These are phyloP conservation scores for Psidium friedrichsthalianum DNA, from an alignment of 345 rosid species.

Conservation along the genomic window DNA sequence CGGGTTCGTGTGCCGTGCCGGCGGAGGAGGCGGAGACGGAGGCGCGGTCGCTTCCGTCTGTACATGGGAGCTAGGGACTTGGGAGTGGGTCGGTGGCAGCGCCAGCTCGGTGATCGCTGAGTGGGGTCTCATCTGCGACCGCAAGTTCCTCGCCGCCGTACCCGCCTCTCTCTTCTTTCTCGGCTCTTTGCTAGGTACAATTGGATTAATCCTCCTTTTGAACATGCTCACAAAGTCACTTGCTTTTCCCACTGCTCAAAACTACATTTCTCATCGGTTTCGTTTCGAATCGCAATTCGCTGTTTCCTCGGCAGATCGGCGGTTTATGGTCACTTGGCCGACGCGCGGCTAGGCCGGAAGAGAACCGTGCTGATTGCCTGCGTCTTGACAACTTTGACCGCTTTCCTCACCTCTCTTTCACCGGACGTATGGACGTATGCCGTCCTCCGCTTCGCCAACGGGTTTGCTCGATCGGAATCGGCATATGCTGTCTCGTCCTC, in stretches of 20 bases:
- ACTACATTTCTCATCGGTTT: not conserved
- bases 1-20: not conserved
- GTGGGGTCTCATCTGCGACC: conserved; percentile 61
- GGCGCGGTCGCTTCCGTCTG: conserved; percentile 22
- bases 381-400: conserved; percentile 34
- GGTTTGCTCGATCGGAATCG: conserved; percentile 48
- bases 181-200: conserved; percentile 58
- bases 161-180: conserved; percentile 70
- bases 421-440: conserved; percentile 63
- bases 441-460: conserved; percentile 51
- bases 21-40: not conserved
- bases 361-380: conserved; percentile 37
- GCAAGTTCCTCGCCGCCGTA: conserved; percentile 54
- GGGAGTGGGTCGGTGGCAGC: conserved; percentile 65
- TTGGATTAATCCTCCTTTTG: not conserved
- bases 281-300: not conserved
- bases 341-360: conserved; percentile 51
- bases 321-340: conserved; percentile 45
- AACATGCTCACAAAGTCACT: not conserved
- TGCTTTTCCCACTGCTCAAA: not conserved
- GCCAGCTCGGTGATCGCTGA: conserved; percentile 42
- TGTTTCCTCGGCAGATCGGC: conserved; percentile 31
- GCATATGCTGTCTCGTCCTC: conserved; percentile 62
- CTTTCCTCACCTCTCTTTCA: conserved; percentile 53
- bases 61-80: conserved; percentile 30